phyloP scores from a whole-genome alignment of 2,329 filamentous ascomycete species.

The Cercospora janseana region DNA sequence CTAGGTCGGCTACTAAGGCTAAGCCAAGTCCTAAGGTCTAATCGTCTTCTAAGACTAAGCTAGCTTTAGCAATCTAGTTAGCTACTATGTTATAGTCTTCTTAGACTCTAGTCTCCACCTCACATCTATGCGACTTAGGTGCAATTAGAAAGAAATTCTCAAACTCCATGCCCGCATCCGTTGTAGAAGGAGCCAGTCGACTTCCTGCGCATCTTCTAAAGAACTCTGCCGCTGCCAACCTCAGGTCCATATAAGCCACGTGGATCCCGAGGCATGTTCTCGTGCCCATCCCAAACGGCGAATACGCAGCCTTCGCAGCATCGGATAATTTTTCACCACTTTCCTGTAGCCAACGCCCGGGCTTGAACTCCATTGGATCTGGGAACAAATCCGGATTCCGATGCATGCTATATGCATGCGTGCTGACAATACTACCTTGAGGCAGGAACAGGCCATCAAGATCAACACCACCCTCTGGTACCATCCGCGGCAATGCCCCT shows the following conservation, averaged over 20 bases:
- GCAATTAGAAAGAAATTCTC: slow-evolving; percentile 38
- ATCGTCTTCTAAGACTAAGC: no score
- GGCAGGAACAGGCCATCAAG: slow-evolving; percentile 30
- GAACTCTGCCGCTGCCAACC: slow-evolving; percentile 32
- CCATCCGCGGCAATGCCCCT: slow-evolving; percentile 31
- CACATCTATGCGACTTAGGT: slow-evolving; percentile 33
- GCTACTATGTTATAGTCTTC: no score
- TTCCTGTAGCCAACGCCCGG: slow-evolving; percentile 25
- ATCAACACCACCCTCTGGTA: slow-evolving; percentile 29
- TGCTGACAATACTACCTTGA: slow-evolving; percentile 28
- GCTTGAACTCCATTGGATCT: slow-evolving; percentile 32
- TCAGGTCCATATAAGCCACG: slow-evolving; percentile 35
- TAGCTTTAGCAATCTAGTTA: no score
- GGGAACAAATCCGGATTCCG: slow-evolving; percentile 29
- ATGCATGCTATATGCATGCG: slow-evolving; percentile 34
- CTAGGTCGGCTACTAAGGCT: no score
- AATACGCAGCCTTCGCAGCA: slow-evolving; percentile 28
- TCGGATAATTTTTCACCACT: slow-evolving; percentile 17
- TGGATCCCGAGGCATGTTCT: slow-evolving; percentile 35
- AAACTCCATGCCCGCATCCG: slow-evolving; percentile 32
- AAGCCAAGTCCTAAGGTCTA: no score
- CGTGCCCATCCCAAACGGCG: slow-evolving; percentile 34
- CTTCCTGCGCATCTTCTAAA: slow-evolving; percentile 29
- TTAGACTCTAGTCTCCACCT: no score
- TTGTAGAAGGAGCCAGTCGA: slow-evolving; percentile 27